phyloP scores from a whole-genome alignment of 2,329 filamentous ascomycete genomes.

The Aspergillus sergii region DNA sequence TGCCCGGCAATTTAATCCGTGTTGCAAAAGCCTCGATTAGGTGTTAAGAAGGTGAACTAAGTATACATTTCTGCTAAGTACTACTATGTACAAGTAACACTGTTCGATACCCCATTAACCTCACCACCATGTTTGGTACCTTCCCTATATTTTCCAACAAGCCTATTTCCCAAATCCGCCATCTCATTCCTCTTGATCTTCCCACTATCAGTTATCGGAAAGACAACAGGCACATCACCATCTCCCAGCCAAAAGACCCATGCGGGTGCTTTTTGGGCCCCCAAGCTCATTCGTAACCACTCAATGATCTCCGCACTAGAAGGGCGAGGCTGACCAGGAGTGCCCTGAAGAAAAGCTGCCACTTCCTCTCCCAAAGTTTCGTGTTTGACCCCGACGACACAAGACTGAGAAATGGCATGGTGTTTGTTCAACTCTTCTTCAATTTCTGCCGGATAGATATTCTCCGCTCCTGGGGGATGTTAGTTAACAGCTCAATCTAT shows the following conservation, averaged over 20 bases:
- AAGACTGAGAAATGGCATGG: neutral
- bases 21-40: neutral
- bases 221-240: neutral
- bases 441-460: slow-evolving; percentile 5
- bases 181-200: neutral
- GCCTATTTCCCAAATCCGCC: neutral
- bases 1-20: neutral
- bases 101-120: neutral
- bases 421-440: neutral
- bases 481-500: neutral
- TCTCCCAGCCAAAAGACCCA: neutral
- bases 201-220: neutral
- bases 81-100: neutral
- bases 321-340: neutral
- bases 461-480: neutral
- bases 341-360: neutral
- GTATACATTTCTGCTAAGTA: neutral
- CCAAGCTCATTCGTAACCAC: neutral
- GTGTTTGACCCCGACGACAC: neutral
- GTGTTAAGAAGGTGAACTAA: neutral
- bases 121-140: neutral
- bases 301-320: neutral
- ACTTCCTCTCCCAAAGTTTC: slow-evolving; percentile 25
- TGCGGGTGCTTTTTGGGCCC: neutral
- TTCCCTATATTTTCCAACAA: neutral